Conservation (phyloP, 1,284 basidiomycete genomes). For the Heliocybe sulcata region DNA sequence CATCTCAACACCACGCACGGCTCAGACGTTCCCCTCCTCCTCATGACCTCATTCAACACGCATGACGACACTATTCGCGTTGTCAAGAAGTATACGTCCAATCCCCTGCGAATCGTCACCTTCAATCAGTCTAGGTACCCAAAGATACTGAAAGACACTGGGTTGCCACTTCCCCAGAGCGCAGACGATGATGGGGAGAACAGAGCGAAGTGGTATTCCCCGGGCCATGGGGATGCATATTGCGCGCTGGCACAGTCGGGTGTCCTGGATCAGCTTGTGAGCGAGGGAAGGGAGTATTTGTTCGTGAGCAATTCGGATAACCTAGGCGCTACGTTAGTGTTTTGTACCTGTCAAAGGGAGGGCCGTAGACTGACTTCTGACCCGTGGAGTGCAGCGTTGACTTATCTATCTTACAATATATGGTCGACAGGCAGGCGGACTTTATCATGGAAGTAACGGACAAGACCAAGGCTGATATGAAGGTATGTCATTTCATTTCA, state of each 20-base stretch:
- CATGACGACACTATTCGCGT: slow-evolving; percentile 95
- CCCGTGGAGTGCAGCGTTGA: slow-evolving; percentile 40
- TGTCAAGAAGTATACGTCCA: slow-evolving; percentile 99
- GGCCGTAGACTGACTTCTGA: slow-evolving; percentile 6
- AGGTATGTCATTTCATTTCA: slow-evolving; percentile 30
- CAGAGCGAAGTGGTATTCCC: slow-evolving; percentile 91
- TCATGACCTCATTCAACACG: slow-evolving; percentile 99
- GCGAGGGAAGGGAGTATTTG: slow-evolving; percentile 97
- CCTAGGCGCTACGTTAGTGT: slow-evolving; percentile 88
- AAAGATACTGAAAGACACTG: slow-evolving; percentile 92
- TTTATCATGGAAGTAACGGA: slow-evolving; percentile 99
- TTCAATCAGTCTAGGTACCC: slow-evolving; percentile 99
- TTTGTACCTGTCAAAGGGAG: not conserved
- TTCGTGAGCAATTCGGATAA: slow-evolving; percentile 99
- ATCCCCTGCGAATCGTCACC: slow-evolving; percentile 90
- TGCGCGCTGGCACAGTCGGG: slow-evolving; percentile 93
- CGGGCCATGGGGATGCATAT: slow-evolving; percentile 97
- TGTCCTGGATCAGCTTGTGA: slow-evolving; percentile 90
- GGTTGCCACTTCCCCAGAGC: slow-evolving; percentile 83
- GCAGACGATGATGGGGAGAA: slow-evolving; percentile 93
- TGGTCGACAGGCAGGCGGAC: slow-evolving; percentile 83
- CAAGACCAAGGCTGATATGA: slow-evolving; percentile 99
- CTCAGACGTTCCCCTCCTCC: slow-evolving; percentile 92
- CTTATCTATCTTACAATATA: slow-evolving; percentile 81
- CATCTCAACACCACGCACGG: slow-evolving; percentile 68